Percentiles rank a stretch among this genome's conserved stretches.
phyloP scores from a whole-genome alignment of 345 rosid species.

The Eucalyptus grandis region DNA sequence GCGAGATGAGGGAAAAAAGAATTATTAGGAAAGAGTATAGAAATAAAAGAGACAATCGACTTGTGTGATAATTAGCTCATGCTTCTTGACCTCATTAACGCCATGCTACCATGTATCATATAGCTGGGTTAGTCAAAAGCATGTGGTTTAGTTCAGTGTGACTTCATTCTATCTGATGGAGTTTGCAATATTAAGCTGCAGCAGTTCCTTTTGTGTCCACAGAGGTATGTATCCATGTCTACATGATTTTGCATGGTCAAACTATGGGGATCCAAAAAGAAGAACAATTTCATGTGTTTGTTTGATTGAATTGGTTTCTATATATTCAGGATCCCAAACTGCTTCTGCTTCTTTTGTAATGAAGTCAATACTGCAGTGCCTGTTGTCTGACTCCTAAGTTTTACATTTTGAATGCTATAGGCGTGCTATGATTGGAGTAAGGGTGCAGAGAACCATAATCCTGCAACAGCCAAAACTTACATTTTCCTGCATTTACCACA shows the following conservation, averaged over 20 bases:
- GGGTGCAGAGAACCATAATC: conserved; percentile 79
- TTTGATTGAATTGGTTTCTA: background rate
- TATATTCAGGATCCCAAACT: background rate
- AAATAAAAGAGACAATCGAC: background rate
- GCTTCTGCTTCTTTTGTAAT: background rate
- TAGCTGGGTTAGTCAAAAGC: background rate
- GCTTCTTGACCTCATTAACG: background rate
- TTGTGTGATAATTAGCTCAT: background rate
- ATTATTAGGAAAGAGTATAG: background rate
- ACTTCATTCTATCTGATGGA: background rate
- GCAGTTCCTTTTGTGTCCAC: background rate
- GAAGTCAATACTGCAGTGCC: background rate
- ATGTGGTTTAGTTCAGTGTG: background rate
- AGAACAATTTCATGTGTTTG: background rate
- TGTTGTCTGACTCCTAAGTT: background rate
- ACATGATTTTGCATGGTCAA: background rate
- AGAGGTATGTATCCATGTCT: background rate
- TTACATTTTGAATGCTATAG: conserved; percentile 12
- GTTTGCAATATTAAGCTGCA: background rate
- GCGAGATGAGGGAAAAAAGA: background rate
- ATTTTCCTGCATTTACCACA: conserved; percentile 60
- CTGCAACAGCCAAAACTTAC: conserved; percentile 44
- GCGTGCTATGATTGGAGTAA: conserved; percentile 97
- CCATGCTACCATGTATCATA: background rate
- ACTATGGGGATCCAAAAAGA: background rate